Evolutionary conservation across 441 rosid species (phyloP).

Genomic region (Cnidoscolus chayamansa): DNA sequence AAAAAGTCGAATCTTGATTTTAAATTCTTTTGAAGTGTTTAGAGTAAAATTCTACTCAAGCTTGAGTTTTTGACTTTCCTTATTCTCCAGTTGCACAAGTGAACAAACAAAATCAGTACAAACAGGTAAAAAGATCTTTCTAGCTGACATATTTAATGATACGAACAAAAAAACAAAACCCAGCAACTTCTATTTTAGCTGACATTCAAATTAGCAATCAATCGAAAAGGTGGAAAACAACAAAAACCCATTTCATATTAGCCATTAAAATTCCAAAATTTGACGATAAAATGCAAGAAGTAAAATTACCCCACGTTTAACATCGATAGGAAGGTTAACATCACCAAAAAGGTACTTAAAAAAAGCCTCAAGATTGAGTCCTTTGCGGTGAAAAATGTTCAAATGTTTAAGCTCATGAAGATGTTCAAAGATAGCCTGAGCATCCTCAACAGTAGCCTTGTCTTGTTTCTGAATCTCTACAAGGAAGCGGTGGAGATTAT

Average conservation of each 20-base stretch:
- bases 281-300: neutral
- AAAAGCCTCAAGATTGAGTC: slow-evolving; percentile 61
- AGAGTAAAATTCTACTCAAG: neutral
- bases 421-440: slow-evolving; percentile 54
- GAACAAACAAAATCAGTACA: neutral
- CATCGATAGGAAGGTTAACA: slow-evolving; percentile 53
- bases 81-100: neutral
- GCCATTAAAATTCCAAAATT: neutral
- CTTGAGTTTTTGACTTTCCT: slow-evolving; percentile 10
- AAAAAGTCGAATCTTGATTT: neutral
- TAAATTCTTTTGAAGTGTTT: neutral
- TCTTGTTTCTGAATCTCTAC: slow-evolving; percentile 59
- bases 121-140: neutral
- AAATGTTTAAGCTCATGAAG: slow-evolving; percentile 34
- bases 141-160: neutral
- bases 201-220: neutral
- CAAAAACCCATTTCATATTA: neutral
- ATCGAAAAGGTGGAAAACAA: slow-evolving; percentile 1
- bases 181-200: neutral
- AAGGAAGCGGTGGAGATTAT: slow-evolving; percentile 60
- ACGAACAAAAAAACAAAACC: neutral
- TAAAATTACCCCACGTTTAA: slow-evolving; percentile 46
- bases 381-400: slow-evolving; percentile 48
- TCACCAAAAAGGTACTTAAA: slow-evolving; percentile 66
- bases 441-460: slow-evolving; percentile 58